phyloP scores from a whole-genome alignment of 768 basidiomycete genomes.

The Trametes punicea region DNA sequence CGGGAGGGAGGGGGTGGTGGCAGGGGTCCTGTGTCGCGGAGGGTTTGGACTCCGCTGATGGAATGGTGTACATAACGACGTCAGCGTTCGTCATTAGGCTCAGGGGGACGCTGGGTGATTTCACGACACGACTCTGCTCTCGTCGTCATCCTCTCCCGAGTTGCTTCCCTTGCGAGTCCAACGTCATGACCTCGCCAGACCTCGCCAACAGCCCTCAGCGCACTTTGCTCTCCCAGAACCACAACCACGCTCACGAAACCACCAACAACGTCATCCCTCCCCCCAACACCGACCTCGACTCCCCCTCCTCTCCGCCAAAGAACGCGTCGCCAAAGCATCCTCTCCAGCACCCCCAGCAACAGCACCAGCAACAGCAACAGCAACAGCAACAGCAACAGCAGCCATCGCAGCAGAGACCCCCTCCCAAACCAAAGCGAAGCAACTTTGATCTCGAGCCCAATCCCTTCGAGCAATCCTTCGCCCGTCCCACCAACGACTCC shows the following conservation, averaged over 20 bases:
- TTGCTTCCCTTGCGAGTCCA: conserved; percentile 4
- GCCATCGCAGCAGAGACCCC: conserved; percentile 15
- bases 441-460: conserved; percentile 49
- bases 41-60: conserved; percentile 22
- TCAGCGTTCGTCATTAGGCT: conserved; percentile 26
- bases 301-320: conserved; percentile 9
- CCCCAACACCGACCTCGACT: conserved; percentile 2
- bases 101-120: conserved; percentile 12
- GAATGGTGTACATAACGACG: conserved; percentile 26
- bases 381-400: not conserved
- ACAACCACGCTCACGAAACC: not conserved
- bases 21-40: not conserved
- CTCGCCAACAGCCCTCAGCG: conserved; percentile 11
- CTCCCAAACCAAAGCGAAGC: conserved; percentile 24
- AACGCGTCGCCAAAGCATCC: not conserved
- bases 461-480: conserved; percentile 84
- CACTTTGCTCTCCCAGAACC: not conserved
- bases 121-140: conserved; percentile 13
- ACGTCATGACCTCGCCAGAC: conserved; percentile 22
- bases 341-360: conserved; percentile 5
- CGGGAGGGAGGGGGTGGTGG: conserved; percentile 6
- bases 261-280: conserved; percentile 10
- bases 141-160: conserved; percentile 22
- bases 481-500: conserved; percentile 43
- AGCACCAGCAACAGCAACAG: not conserved